Base-by-base conservation (phyloP, 2,329 filamentous ascomycete species). In the Aureobasidium sp. region DNA sequence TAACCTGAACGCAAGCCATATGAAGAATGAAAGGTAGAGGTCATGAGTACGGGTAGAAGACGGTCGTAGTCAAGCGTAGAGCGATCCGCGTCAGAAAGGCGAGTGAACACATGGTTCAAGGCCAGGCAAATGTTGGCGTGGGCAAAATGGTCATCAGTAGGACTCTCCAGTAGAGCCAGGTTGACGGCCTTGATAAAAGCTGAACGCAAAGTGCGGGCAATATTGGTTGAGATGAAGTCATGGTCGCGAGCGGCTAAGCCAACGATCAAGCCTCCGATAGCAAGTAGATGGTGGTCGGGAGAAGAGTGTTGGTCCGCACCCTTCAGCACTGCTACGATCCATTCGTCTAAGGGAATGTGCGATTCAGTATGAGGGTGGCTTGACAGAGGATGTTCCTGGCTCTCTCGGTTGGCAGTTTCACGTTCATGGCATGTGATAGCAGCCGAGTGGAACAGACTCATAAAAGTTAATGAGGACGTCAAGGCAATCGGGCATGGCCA, bases 241-340 rank as follows among this genome's bases (percentile, higher is more conserved):
- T 85, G 77, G 44, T 86, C 82, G 64, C 84, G 80, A 17, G 82
- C 79, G 66, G 89, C 87, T 70, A 92, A 87, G 9, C 90, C 91
- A 70, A 93, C 82, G 63, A 96, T 75, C 25, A 96, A 78, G 3
- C 91, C 92, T 0, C 87, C 86, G 9, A 96, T 82, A 5, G 92
- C 82, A n/a, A 96, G 78, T 34, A 91, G 75, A 73, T 96, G 91
- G 73, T 91, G 87, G 91, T 91, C 96, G 70, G 90, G 79, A 20
- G 80, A 82, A 34, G 78, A 87, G 67, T 79, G 80, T 48, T 83
- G 84, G 69, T 87, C 82, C 17, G 84, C 84, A 9, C 84, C 84
- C 44, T 78, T 79, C 2, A 84, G 78, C 2, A 85, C 77, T 1
- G 84, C 83, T 65, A 78, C 80, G 27, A 82, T 75, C 85, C 84